These are phyloP conservation scores for Carex littledalei DNA, from an alignment of 176 grass and related monocot species.

Conservation along the genomic window DNA sequence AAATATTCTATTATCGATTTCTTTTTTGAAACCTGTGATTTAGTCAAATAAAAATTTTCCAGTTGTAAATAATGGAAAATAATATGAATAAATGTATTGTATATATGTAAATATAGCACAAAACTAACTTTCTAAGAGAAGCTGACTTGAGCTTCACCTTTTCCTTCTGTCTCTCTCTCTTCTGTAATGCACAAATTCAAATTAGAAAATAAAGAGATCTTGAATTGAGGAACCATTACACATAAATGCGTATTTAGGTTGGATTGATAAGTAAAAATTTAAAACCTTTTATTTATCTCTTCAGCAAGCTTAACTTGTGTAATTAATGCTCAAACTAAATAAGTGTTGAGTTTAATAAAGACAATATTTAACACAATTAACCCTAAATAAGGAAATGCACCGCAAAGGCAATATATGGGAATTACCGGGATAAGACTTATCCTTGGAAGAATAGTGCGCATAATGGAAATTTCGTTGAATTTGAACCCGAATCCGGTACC, in stretches of 20 bases:
- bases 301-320: neutral
- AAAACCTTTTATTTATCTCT: neutral
- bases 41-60: neutral
- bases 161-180: conserved; percentile 74
- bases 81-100: neutral
- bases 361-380: neutral
- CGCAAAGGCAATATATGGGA: neutral
- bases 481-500: too few species aligned
- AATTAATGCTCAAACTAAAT: neutral
- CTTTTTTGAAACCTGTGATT: conserved; percentile 60
- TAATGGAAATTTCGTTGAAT: too few species aligned
- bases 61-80: conserved; percentile 12
- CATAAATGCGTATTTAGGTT: too few species aligned
- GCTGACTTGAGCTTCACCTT: conserved; percentile 45
- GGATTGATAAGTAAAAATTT: too few species aligned
- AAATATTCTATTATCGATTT: conserved; percentile 82
- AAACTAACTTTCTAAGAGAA: conserved; percentile 62
- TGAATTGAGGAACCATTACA: neutral
- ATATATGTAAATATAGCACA: neutral
- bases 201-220: neutral
- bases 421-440: conserved; percentile 75
- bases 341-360: neutral
- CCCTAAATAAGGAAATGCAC: neutral
- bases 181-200: conserved; percentile 36
- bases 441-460: conserved; percentile 65